Conservation (phyloP, 2,329 filamentous ascomycete species). For the Ustulina deusta region DNA sequence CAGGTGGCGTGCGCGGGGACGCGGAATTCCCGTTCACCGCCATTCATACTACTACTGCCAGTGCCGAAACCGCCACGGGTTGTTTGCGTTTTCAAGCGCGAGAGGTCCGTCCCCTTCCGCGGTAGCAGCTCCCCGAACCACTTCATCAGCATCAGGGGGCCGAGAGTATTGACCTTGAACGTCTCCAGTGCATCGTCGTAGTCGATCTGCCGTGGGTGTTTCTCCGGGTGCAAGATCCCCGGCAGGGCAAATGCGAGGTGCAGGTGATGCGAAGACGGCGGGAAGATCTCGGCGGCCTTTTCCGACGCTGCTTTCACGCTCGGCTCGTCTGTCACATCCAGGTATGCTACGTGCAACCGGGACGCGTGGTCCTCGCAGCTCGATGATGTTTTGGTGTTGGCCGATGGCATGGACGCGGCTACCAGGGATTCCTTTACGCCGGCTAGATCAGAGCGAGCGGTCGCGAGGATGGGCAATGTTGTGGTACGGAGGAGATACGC, state of each 20-base stretch:
- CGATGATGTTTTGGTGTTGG: conserved; percentile 43
- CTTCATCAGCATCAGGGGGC: conserved; percentile 81
- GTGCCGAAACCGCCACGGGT: neutral
- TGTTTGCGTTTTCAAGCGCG: neutral
- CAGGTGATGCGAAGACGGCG: conserved; percentile 65
- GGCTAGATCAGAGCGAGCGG: conserved; percentile 55
- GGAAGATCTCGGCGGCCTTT: conserved; percentile 65
- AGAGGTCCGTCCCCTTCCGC: conserved; percentile 60
- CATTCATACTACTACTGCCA: neutral
- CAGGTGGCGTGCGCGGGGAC: conserved; percentile 71
- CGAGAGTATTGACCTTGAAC: conserved; percentile 79
- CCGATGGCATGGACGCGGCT: conserved; percentile 48
- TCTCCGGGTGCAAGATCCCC: conserved; percentile 79
- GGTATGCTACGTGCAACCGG: conserved; percentile 56
- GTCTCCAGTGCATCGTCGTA: conserved; percentile 71
- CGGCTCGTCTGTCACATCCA: conserved; percentile 69
- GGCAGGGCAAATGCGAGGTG: conserved; percentile 77
- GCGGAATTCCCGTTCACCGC: neutral
- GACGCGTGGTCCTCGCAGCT: conserved; percentile 43
- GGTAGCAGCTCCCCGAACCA: conserved; percentile 79
- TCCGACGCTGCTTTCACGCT: conserved; percentile 69
- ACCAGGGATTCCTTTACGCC: conserved; percentile 53
- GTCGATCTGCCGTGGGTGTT: conserved; percentile 73
- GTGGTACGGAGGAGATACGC: conserved; percentile 62
- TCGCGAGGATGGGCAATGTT: conserved; percentile 61